Conservation (phyloP, 2,329 filamentous ascomycete species). For the Madurella mycetomatis region DNA sequence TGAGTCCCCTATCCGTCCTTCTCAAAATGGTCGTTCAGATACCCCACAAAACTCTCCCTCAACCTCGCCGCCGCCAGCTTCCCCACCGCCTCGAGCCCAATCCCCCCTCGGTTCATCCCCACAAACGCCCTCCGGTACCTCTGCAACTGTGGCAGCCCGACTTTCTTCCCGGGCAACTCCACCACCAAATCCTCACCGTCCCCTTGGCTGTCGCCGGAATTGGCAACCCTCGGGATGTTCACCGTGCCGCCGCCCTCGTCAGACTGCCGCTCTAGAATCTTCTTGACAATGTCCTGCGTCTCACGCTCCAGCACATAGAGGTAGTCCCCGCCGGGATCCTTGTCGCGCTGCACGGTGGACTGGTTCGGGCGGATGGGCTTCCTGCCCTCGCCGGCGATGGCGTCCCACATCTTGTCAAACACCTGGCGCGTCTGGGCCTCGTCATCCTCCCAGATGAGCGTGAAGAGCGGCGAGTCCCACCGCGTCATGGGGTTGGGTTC, state of each 20-base stretch:
- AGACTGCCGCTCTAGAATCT: conserved; percentile 63
- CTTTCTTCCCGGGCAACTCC: conserved; percentile 60
- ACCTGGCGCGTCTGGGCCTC: conserved; percentile 51
- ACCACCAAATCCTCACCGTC: conserved; percentile 51
- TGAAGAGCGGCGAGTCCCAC: conserved; percentile 82
- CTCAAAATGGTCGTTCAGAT: conserved; percentile 62
- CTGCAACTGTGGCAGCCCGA: conserved; percentile 72
- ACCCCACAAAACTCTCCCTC: conserved; percentile 60
- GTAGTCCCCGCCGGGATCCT: conserved; percentile 66
- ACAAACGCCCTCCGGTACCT: conserved; percentile 74
- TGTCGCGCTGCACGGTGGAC: conserved; percentile 62
- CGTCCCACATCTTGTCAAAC: conserved; percentile 70
- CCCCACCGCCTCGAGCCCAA: conserved; percentile 51
- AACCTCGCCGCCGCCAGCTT: conserved; percentile 52
- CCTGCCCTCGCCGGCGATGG: conserved; percentile 57
- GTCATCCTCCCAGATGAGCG: conserved; percentile 70
- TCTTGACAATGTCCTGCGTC: conserved; percentile 71
- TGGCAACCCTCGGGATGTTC: conserved; percentile 20
- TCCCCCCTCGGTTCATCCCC: conserved; percentile 67
- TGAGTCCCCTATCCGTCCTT: conserved; percentile 39
- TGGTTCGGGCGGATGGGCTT: conserved; percentile 69
- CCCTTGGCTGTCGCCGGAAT: conserved; percentile 16
- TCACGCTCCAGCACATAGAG: conserved; percentile 74
- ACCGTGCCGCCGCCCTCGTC: conserved; percentile 60
- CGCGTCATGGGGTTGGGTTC: conserved; percentile 80